Evolutionary conservation across 2,329 filamentous ascomycete genomes (phyloP).

Genomic region (Sporothrix pseudoabietina): DNA sequence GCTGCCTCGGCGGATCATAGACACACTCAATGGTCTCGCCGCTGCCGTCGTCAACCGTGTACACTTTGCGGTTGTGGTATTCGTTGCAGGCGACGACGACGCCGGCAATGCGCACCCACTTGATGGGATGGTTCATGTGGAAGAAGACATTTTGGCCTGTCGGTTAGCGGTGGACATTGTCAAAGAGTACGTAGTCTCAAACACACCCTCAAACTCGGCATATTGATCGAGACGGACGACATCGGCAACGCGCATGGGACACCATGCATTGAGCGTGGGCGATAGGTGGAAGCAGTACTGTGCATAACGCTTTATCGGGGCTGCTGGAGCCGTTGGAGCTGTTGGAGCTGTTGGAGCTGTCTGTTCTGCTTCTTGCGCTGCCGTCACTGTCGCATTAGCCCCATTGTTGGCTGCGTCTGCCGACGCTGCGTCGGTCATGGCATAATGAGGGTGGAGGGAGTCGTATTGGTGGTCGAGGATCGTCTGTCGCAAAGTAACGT

Average conservation of each 20-base stretch:
- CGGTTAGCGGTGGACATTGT: neutral
- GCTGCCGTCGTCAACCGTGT: constrained; percentile 67
- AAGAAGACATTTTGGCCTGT: constrained; percentile 63
- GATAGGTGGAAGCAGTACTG: constrained; percentile 66
- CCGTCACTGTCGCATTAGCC: neutral
- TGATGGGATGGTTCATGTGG: constrained; percentile 72
- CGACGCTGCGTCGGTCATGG: constrained; percentile 51
- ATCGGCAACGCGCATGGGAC: constrained; percentile 56
- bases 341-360: neutral
- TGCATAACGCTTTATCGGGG: constrained; percentile 49
- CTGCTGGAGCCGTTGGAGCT: neutral
- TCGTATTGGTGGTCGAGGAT: neutral
- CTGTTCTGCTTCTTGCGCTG: neutral
- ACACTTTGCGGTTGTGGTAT: constrained; percentile 50
- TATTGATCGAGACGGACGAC: constrained; percentile 52
- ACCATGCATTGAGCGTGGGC: constrained; percentile 63
- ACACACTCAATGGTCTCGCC: constrained; percentile 59
- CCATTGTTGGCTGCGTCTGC: constrained; percentile 30
- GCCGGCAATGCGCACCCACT: constrained; percentile 72
- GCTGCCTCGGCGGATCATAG: constrained; percentile 31
- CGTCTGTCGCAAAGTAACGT: neutral
- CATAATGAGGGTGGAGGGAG: constrained; percentile 41
- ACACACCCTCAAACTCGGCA: constrained; percentile 57
- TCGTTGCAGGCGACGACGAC: constrained; percentile 66
- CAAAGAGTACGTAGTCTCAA: neutral